Conservation (phyloP, 1,284 basidiomycete species). For the Kwoniella shivajii region DNA sequence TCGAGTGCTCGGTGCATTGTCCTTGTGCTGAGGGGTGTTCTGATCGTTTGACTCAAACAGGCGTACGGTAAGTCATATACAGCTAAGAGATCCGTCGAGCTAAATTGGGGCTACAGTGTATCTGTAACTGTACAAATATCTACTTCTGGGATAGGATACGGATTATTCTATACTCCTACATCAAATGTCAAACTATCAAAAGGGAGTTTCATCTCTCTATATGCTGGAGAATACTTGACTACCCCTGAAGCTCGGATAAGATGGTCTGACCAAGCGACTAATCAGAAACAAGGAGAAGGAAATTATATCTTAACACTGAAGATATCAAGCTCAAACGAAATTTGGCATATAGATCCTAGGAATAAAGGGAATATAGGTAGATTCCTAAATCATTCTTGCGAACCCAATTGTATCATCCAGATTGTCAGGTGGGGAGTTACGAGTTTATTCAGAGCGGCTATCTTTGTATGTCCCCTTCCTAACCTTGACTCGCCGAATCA, state of each 20-base stretch:
- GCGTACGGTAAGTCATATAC: constrained; percentile 26
- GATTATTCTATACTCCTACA: constrained; percentile 25
- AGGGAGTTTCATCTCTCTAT: constrained; percentile 37
- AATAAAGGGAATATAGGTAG: constrained; percentile 34
- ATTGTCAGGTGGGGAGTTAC: constrained; percentile 33
- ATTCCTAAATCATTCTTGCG: constrained; percentile 43
- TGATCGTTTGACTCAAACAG: constrained; percentile 33
- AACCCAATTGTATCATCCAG: constrained; percentile 37
- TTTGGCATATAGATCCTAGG: constrained; percentile 38
- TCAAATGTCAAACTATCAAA: neutral
- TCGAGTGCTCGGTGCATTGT: constrained; percentile 32
- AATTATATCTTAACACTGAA: constrained; percentile 41
- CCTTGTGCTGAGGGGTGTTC: constrained; percentile 22
- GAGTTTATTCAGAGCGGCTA: constrained; percentile 31
- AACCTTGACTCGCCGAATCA: too few species aligned
- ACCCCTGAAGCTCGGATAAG: constrained; percentile 26
- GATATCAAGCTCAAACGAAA: constrained; percentile 15
- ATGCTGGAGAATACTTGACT: constrained; percentile 40
- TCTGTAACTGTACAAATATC: constrained; percentile 13
- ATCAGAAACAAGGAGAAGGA: constrained; percentile 15
- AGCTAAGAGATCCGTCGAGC: neutral
- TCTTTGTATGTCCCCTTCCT: constrained; percentile 34
- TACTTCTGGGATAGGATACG: constrained; percentile 19
- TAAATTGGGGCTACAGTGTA: constrained; percentile 1
- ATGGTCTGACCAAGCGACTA: constrained; percentile 16